These are phyloP conservation scores for Cytauxzoon felis DNA, from an alignment of 169 alveolate genomes.

Conservation along the genomic window DNA sequence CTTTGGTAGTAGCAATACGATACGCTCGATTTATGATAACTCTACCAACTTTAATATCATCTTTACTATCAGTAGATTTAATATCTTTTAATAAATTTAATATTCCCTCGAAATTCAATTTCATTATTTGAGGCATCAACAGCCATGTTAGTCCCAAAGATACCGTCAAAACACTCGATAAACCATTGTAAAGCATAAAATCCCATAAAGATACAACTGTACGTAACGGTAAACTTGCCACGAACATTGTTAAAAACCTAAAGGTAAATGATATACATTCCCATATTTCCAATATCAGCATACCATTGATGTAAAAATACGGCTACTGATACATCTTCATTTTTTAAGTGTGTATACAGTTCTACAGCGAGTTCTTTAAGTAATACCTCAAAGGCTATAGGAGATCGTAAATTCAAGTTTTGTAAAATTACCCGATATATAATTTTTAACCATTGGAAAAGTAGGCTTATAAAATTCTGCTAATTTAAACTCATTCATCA, in stretches of 20 bases:
- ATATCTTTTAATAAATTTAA: conserved; percentile 41
- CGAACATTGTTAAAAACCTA: conserved; percentile 71
- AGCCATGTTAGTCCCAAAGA: conserved; percentile 47
- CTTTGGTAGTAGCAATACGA: conserved; percentile 22
- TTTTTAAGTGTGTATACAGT: conserved; percentile 59
- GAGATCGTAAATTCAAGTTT: not conserved
- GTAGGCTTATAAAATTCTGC: conserved; percentile 69
- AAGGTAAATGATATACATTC: not conserved
- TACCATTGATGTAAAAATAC: conserved; percentile 74
- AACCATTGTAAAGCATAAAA: conserved; percentile 60
- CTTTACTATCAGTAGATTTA: conserved; percentile 56
- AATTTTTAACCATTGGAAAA: conserved; percentile 67
- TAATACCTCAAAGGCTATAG: conserved; percentile 62
- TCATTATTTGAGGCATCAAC: conserved; percentile 46
- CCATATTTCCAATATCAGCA: not conserved
- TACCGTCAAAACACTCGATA: conserved; percentile 50
- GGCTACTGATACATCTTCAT: conserved; percentile 70
- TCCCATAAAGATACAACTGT: conserved; percentile 76
- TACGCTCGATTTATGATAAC: conserved; percentile 61
- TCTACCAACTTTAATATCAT: conserved; percentile 55
- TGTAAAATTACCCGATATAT: conserved; percentile 35
- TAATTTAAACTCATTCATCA: conserved; percentile 64
- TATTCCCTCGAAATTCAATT: conserved; percentile 59
- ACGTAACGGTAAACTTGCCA: conserved; percentile 67
- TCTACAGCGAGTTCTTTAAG: conserved; percentile 59